Evolutionary conservation across 768 basidiomycete genomes (phyloP).

Genomic region (Mycena chlorophos): DNA sequence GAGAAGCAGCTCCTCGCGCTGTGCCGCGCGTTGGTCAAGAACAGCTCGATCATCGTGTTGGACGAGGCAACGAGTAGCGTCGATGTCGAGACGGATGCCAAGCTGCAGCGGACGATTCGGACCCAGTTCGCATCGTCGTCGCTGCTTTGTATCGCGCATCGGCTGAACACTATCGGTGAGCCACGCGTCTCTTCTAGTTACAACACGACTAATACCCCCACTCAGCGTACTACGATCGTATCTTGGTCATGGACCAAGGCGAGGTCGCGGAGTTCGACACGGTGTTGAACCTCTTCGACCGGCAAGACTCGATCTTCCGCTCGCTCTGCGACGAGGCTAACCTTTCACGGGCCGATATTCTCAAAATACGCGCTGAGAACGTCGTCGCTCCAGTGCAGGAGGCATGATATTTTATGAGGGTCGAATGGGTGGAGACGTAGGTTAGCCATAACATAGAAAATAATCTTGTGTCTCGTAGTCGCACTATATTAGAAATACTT

Average conservation of each 20-base stretch:
- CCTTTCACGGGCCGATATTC: conserved; percentile 55
- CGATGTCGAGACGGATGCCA: conserved; percentile 62
- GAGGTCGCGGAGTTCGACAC: conserved; percentile 73
- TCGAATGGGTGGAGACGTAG: no score
- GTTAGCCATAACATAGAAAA: no score
- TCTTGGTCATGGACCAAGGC: conserved; percentile 74
- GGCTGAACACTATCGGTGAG: conserved; percentile 58
- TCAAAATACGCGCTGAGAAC: conserved; percentile 43
- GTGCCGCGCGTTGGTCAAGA: conserved; percentile 61
- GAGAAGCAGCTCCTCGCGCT: conserved; percentile 67
- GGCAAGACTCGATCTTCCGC: conserved; percentile 64
- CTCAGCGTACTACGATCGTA: conserved; percentile 62
- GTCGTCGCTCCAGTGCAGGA: no score
- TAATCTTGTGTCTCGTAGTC: no score
- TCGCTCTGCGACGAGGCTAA: conserved; percentile 68
- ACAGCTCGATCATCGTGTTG: conserved; percentile 57
- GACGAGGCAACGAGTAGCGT: conserved; percentile 67
- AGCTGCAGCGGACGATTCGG: conserved; percentile 63
- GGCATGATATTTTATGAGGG: no score
- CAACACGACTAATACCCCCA: conserved; percentile 9
- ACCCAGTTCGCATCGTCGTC: conserved; percentile 57
- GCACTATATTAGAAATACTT: no score
- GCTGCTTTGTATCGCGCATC: conserved; percentile 57
- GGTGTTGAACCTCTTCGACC: conserved; percentile 64
- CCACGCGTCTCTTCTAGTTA: not conserved